Conservation (phyloP, 2,329 filamentous ascomycete species). For the Cladophialophora psammophila region DNA sequence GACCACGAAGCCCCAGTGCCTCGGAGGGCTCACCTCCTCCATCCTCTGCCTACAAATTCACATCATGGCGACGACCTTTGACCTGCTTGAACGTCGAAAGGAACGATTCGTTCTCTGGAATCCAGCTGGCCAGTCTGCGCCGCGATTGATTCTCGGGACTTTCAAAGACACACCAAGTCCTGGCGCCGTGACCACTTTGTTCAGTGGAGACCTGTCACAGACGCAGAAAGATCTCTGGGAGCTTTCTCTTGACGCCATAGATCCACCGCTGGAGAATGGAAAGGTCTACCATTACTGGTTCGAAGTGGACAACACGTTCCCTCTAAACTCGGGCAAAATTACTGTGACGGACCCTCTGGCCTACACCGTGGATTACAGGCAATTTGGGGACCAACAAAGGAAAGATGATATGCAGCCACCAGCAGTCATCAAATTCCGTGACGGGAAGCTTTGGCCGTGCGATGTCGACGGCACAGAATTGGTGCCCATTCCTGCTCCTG, state of each 20-base stretch:
- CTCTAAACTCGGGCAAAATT: not conserved
- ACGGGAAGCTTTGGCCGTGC: slow-evolving; percentile 7
- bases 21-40: not conserved
- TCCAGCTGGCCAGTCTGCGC: not conserved
- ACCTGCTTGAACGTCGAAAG: slow-evolving; percentile 8
- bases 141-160: slow-evolving; percentile 2
- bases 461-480: slow-evolving; percentile 6
- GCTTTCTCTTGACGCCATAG: not conserved
- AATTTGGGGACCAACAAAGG: not conserved
- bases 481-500: not conserved
- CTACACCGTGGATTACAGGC: slow-evolving; percentile 7
- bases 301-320: slow-evolving; percentile 10
- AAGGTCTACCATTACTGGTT: slow-evolving; percentile 12
- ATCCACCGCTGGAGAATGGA: not conserved
- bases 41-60: not conserved
- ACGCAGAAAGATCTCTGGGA: slow-evolving; percentile 6
- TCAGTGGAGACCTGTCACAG: slow-evolving; percentile 1
- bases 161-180: not conserved
- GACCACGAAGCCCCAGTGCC: not conserved
- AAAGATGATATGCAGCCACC: slow-evolving; percentile 1
- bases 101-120: not conserved
- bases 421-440: slow-evolving; percentile 12
- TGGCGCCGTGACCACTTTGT: not conserved
- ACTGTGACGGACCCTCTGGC: not conserved
- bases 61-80: not conserved